Evolutionary conservation across 2,329 filamentous ascomycete genomes (phyloP), one percentile per base, ranked within the genome.

Genomic region (Nannizziopsis arthrosporioides): DNA sequence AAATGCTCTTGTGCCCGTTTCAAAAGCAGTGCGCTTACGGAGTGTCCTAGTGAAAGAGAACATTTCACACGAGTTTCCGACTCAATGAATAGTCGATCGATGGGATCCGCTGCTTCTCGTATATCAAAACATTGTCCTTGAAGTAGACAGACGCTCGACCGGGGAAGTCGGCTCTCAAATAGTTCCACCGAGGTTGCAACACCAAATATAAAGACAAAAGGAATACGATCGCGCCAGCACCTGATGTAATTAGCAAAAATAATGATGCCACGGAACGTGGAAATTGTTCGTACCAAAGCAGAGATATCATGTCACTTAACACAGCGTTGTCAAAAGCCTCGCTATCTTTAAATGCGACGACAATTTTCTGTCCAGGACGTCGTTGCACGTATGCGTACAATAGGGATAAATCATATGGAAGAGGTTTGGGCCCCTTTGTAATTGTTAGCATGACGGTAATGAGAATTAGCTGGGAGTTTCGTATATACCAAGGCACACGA

Each of bases 131-230:
- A 68, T 51, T 68, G 63, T 5, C 76, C 77, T 40, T 74, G 63
- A 2, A 82, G 64, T 42, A 72, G 66, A 42, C 71, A 68, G 34
- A 77, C 66, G 12, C 72, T 73, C 12, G 68, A 69, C 40, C 72
- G 70, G 9, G 77, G 71, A 3, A 82, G 62, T 42, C 77, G 70
- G 38, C 73, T 71, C 57, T 81, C 76, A 47, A 82, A 76, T 14
- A 77, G 71, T 42, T 80, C 77, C 9, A 78, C 69, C 2, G 78
- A 80, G 0, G 78, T 81, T n/a, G 76, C 76, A 42, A 82, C 72
- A 11, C 75, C 76, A 47, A 82, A 73, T 2, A 81, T 61, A 2
- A 79, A 63, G 2, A 77, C 70, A 49, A 81, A 75, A 0, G 77
- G 76, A 45, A 82, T 75, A 22, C 78, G 74, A 56, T 80, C 74